phyloP scores from a whole-genome alignment of 768 basidiomycete genomes.

The Pilatotrama ljubarskyi region DNA sequence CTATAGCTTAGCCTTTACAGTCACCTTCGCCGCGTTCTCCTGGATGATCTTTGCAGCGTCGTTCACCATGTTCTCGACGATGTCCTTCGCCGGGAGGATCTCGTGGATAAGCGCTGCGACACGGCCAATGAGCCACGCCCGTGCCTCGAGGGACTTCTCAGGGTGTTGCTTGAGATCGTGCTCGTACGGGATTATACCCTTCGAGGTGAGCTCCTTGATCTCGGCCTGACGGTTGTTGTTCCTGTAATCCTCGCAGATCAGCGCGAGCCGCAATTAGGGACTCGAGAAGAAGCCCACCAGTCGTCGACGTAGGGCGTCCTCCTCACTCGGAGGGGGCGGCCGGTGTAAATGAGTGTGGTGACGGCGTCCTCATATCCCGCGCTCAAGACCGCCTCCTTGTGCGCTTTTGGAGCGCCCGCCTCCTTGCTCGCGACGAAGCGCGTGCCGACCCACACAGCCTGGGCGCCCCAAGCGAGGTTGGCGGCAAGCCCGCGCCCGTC shows the following conservation, averaged over 20 bases:
- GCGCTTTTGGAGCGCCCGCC: constrained; percentile 78
- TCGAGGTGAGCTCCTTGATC: constrained; percentile 78
- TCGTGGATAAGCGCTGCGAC: constrained; percentile 76
- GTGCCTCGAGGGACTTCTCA: constrained; percentile 66
- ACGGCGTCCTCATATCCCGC: constrained; percentile 78
- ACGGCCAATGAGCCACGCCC: constrained; percentile 82
- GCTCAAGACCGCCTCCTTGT: constrained; percentile 75
- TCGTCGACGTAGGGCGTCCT: constrained; percentile 84
- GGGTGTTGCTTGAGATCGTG: constrained; percentile 78
- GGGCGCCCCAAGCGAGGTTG: constrained; percentile 86
- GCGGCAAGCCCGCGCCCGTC: constrained; percentile 88
- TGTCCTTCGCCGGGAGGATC: constrained; percentile 77
- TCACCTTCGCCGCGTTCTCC: constrained; percentile 40
- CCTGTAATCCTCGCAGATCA: constrained; percentile 42
- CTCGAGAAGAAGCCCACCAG: constrained; percentile 58
- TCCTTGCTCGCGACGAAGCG: constrained; percentile 84
- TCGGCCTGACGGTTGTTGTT: constrained; percentile 76
- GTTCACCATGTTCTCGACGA: constrained; percentile 77
- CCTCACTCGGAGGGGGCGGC: constrained; percentile 83
- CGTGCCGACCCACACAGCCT: constrained; percentile 69
- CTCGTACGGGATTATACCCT: constrained; percentile 79
- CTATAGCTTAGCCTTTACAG: constrained; percentile 53
- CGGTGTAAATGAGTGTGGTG: constrained; percentile 87
- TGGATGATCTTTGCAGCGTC: constrained; percentile 53
- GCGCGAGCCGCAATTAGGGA: no score